Percentiles rank a stretch among this genome's conserved stretches.
Conservation (phyloP, 306 rosid genomes). For the Dryas drummondii region DNA sequence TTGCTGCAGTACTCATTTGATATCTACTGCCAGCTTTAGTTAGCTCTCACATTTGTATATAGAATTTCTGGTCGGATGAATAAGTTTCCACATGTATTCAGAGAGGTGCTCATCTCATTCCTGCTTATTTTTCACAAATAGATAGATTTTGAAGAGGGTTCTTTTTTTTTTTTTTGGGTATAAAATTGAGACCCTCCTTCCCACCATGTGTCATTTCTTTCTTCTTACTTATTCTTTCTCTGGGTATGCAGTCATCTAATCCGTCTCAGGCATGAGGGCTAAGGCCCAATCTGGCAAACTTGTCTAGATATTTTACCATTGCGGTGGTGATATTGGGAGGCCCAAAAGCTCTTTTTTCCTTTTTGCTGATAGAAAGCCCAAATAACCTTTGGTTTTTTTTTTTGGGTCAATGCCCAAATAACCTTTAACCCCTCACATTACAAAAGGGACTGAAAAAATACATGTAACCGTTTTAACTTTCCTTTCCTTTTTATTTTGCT, state of each 20-base stretch:
- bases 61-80: not conserved
- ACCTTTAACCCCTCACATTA: too few relatives aligned
- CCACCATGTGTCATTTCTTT: not conserved
- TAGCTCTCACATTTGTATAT: not conserved
- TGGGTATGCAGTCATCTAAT: not conserved
- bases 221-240: too few relatives aligned
- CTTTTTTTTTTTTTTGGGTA: not conserved
- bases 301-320: too few relatives aligned
- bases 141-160: not conserved
- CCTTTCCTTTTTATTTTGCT: not conserved
- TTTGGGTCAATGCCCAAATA: too few relatives aligned
- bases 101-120: conserved; percentile 1
- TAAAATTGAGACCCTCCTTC: not conserved
- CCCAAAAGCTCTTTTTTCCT: too few relatives aligned
- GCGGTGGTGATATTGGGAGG: too few relatives aligned
- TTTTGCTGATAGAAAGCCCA: too few relatives aligned
- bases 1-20: not conserved
- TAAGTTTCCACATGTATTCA: not conserved
- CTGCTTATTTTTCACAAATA: not conserved
- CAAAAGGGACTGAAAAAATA: too few relatives aligned
- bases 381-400: too few relatives aligned
- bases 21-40: not conserved
- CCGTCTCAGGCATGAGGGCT: not conserved
- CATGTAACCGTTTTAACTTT: not conserved
- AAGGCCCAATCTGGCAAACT: not conserved